Base-by-base conservation (phyloP, 2,329 filamentous ascomycete genomes). In the Pseudofabraea citricarpa region DNA sequence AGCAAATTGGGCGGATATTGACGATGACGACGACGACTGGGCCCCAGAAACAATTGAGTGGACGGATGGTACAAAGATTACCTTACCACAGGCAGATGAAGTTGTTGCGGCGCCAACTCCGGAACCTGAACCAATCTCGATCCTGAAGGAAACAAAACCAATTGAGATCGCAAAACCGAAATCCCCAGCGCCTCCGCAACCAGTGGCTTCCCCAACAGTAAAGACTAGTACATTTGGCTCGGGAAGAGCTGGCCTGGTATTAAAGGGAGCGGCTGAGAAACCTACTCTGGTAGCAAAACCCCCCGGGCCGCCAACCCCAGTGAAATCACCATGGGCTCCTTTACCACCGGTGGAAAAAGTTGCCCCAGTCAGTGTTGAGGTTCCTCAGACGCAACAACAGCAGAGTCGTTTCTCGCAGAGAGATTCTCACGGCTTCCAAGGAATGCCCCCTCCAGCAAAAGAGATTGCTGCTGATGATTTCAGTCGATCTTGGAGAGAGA, bases 401-500 rank as follows among this genome's bases (percentile, higher is more conserved):
- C 64, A 65, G 43, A 58, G 68, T 53, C 75, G 79, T 21, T 72
- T 72, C 49, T 65, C 73, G 45, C 65, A 70, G 18, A 74, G 71
- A 56, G 82, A 88, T 51, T 62, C 70, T 9, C 72, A 77, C 43
- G 68, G 71, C 5, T 71, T 74, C 45, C 81, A 83, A 48, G 69
- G 69, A 41, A 69, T 71, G 52, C 69, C 70, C 15, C 73, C 72
- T 15, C 71, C 72, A 16, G 75, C 85, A 0, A 88, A 89, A 58
- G 90, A 97, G 61, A 95, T 96, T 50, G 88, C 90, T 5, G 87
- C 90, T 0, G 93, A 97, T 63, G 91, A 95, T 53, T 97, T 96
- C 59, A 94, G 85, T 61, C 79, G 93, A 49, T 80, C 84, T 24
- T 95, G 87, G 83, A 78, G 86, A 56, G 89, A 95, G 49, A 77